Evolutionary conservation across 2,329 filamentous ascomycete genomes (phyloP).

Genomic region (Cladophialophora immunda): DNA sequence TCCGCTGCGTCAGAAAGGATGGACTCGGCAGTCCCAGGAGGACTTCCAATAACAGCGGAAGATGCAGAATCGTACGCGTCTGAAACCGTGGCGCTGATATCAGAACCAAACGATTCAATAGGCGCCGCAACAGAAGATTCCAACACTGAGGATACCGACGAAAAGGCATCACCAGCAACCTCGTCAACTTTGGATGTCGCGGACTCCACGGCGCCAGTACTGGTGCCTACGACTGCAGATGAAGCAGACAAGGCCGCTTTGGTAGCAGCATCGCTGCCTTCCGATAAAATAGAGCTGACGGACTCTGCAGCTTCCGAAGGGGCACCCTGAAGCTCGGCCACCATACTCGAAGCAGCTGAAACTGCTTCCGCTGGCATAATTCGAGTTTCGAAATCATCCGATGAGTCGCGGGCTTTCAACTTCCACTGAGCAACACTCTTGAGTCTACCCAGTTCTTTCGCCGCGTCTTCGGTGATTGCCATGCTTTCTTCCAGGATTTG

Average conservation of each 20-base stretch:
- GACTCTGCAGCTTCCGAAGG: constrained; percentile 41
- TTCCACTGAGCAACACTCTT: constrained; percentile 90
- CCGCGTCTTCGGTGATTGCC: constrained; percentile 78
- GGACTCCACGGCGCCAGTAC: constrained; percentile 48
- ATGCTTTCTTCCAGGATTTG: constrained; percentile 82
- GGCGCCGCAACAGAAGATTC: constrained; percentile 22
- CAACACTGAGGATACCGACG: constrained; percentile 26
- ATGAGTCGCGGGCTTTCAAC: constrained; percentile 75
- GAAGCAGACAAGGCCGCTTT: constrained; percentile 33
- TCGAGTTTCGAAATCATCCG: constrained; percentile 79
- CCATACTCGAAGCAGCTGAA: constrained; percentile 44
- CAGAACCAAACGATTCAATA: constrained; percentile 43
- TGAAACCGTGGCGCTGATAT: constrained; percentile 43
- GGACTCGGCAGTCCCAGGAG: constrained; percentile 43
- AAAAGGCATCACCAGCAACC: constrained; percentile 34
- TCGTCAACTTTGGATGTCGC: constrained; percentile 43
- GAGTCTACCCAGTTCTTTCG: constrained; percentile 78
- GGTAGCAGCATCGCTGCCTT: constrained; percentile 43
- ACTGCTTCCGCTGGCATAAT: constrained; percentile 65
- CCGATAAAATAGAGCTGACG: constrained; percentile 39
- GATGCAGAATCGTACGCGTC: constrained; percentile 30
- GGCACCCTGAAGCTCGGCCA: constrained; percentile 38
- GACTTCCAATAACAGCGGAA: constrained; percentile 42
- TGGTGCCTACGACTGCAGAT: constrained; percentile 41
- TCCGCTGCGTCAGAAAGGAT: constrained; percentile 26